phyloP scores from a whole-genome alignment of 1,284 basidiomycete species.

The Melampsora americana region DNA sequence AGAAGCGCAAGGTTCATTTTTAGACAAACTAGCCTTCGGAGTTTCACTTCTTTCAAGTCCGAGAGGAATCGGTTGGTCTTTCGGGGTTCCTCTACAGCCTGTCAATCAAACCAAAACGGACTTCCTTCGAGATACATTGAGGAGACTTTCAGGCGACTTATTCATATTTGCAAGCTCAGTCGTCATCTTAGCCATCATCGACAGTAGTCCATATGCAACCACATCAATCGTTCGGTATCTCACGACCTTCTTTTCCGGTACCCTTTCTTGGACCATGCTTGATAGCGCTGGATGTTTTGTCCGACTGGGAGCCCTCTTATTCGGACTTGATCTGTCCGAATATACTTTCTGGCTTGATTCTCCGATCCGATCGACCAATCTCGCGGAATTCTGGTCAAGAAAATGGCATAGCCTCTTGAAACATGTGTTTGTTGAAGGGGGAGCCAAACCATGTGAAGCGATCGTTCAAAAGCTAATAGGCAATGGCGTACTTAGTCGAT shows the following conservation, averaged over 20 bases:
- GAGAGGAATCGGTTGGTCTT: slow-evolving; percentile 7
- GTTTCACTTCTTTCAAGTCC: neutral
- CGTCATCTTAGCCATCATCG: neutral
- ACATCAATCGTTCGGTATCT: neutral
- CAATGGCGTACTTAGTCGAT: neutral
- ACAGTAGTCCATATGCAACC: neutral
- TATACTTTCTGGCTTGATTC: slow-evolving; percentile 10
- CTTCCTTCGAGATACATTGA: neutral
- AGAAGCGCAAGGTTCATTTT: neutral
- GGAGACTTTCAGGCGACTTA: neutral
- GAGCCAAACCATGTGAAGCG: slow-evolving; percentile 5
- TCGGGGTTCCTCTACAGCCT: neutral
- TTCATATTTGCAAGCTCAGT: neutral
- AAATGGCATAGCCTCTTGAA: slow-evolving; percentile 18
- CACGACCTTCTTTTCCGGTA: slow-evolving; percentile 6
- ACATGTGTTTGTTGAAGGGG: slow-evolving; percentile 24
- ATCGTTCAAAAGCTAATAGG: neutral
- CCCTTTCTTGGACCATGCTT: neutral
- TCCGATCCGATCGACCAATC: neutral
- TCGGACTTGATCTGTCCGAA: neutral
- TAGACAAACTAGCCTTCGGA: neutral
- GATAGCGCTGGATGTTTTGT: neutral
- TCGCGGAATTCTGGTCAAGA: slow-evolving; percentile 23
- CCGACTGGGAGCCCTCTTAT: neutral
- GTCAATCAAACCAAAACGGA: neutral